Percentiles rank a stretch among this genome's conserved stretches.
Conservation (phyloP, 1,139 yeast species). For the Lodderomyces jiufengensis region DNA sequence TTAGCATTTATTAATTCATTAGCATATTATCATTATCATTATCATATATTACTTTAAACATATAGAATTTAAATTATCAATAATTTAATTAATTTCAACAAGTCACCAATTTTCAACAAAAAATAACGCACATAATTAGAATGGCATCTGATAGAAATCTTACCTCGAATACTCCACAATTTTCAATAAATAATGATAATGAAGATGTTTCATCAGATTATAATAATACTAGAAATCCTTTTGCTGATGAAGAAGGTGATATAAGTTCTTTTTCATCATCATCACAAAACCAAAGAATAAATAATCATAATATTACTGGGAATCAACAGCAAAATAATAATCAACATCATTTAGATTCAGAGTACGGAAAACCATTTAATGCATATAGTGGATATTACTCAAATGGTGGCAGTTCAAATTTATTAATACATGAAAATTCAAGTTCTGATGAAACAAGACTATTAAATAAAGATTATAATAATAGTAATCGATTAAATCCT, state of each 20-base stretch:
- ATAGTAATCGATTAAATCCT: conserved; percentile 12
- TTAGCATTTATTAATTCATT: too few relatives aligned
- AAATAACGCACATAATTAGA: not conserved
- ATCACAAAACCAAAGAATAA: conserved; percentile 21
- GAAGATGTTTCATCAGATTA: conserved; percentile 14
- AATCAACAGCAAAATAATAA: conserved; percentile 17
- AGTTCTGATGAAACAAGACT: conserved; percentile 20
- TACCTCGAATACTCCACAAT: conserved; percentile 27
- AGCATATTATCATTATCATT: too few relatives aligned
- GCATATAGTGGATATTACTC: conserved; percentile 44
- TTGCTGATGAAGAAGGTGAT: conserved; percentile 22
- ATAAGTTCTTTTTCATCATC: conserved; percentile 21
- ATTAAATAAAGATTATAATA: conserved; percentile 7
- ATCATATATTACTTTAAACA: too few relatives aligned
- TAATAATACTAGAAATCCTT: conserved; percentile 21
- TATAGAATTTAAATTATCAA: too few relatives aligned
- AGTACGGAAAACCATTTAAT: conserved; percentile 37
- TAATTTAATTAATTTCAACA: too few relatives aligned
- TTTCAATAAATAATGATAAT: conserved; percentile 15
- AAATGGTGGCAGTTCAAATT: conserved; percentile 41
- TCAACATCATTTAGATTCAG: conserved; percentile 4
- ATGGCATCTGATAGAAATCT: conserved; percentile 30
- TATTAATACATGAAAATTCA: conserved; percentile 28
- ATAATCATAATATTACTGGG: too few relatives aligned
- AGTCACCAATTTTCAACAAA: too few relatives aligned